Evolutionary conservation across 2,329 filamentous ascomycete genomes (phyloP).

Genomic region (Tolypocladium capitatum): DNA sequence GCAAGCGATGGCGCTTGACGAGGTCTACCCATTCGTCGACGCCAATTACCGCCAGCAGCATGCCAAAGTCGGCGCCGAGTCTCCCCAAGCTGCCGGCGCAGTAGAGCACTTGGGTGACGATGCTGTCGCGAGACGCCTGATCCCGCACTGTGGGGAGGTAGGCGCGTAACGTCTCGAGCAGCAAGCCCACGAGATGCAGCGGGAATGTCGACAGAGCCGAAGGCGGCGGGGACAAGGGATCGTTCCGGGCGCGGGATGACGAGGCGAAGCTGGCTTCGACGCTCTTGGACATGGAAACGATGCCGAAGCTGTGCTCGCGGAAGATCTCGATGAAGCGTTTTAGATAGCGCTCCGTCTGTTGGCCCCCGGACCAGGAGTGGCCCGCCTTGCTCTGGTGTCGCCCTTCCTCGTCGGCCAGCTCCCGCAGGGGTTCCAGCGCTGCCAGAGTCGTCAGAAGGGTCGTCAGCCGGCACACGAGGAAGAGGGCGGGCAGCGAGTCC

Average conservation of each 20-base stretch:
- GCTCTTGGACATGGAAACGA: conserved; percentile 86
- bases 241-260: conserved; percentile 7
- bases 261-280: conserved; percentile 40
- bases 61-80: conserved; percentile 82
- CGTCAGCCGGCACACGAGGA: conserved; percentile 72
- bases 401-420: conserved; percentile 79
- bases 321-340: conserved; percentile 97
- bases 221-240: conserved; percentile 48
- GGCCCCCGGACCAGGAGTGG: conserved; percentile 52
- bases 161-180: conserved; percentile 59
- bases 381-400: conserved; percentile 29
- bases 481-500: conserved; percentile 66
- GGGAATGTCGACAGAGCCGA: conserved; percentile 74
- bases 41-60: conserved; percentile 55
- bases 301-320: conserved; percentile 91
- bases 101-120: conserved; percentile 86
- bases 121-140: conserved; percentile 66
- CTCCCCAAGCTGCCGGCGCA: conserved; percentile 83
- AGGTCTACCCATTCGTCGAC: conserved; percentile 74
- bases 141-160: conserved; percentile 79
- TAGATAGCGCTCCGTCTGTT: conserved; percentile 86
- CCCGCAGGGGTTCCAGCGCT: conserved; percentile 71
- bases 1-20: conserved; percentile 72
- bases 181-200: conserved; percentile 65
- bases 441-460: conserved; percentile 69